Base-by-base conservation (phyloP, 306 rosid genomes). In the Acacia crassicarpa region DNA sequence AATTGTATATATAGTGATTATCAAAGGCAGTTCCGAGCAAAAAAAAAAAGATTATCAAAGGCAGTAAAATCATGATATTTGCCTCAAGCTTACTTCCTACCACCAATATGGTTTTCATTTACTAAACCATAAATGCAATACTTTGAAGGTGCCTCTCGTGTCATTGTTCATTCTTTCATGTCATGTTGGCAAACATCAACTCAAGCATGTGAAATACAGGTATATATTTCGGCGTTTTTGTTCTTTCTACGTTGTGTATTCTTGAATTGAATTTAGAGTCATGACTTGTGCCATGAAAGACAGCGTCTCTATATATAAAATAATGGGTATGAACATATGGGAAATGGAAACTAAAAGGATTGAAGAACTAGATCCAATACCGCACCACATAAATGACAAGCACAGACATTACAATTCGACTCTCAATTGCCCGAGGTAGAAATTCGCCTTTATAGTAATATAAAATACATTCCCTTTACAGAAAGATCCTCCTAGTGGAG, bases 361-460 rank as follows among this genome's bases (percentile, higher is more conserved):
- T 44, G 59, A 49, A n/a, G n/a, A n/a, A n/a, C n/a, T n/a, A n/a
- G n/a, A n/a, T n/a, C n/a, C n/a, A n/a, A 65, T 70, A 27, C 45
- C 83, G 58, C 62, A 63, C 27, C 76, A 67, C 43, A 67, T 59
- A 71, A 79, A 41, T 5, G 46, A 86, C 70, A 67, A 56, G 59
- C 62, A 58, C 25, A 35, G 11, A 14, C 78, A 67, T 61, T 68
- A 43, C 23, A 74, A 84, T 59, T 65, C 69, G 77, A 75, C 22
- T 77, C 23, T 44, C 56, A 81, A 79, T 67, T 77, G 78, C 72
- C 74, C 43, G 40, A 48, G 68, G 58, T 59, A 79, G 67, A 45
- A 22, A 75, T 75, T 75, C 83, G 72, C 87, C 87, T 86, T 78
- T 68, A 32, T 20, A 61, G 67, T 38, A 81, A 51, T 58, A 78